Evolutionary conservation across 2,329 filamentous ascomycete genomes (phyloP), one percentile per base, ranked within the genome.

Genomic region (Cordyceps cicadae): DNA sequence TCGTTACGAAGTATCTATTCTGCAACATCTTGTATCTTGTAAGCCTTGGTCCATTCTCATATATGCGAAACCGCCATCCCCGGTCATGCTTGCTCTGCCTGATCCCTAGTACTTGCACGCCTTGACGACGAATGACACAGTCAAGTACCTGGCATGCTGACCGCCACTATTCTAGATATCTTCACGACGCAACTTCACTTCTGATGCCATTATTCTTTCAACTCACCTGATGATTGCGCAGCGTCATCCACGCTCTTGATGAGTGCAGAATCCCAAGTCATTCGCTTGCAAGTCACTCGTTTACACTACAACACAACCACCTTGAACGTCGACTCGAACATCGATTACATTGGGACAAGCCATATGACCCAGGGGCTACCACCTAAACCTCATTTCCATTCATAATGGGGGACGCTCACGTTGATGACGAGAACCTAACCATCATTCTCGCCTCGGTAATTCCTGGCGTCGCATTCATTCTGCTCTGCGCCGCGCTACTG

Each of bases 381-480:
- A 15, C 14, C 39, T 46, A 54, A 49, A 32, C 24, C 49, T 19
- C 41, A 37, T 14, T 17, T n/a, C 6, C 46, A n/a, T 46, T 59
- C 49, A 62, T n/a, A n/a, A 62, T 62, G 54, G 49, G 29, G 9
- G 54, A 54, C 37, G 21, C 21, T 46, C 37, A 53, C 45, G 34
- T 54, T 21, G 26, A 29, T 5, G 26, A 24, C 32, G 34, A 39
- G 41, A 49, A 9, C 21, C 71, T 81, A 32, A 75, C 80, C 63
- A 80, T 85, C 64, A 74, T 77, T 54, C 74, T 85, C 43, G 79
- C 80, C 67, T 79, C 77, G 11, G 77, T 77, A n/a, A 75, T 81
- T 50, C 73, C 81, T 2, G 77, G 73, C 11, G 65, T 79, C 34
- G 64, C 75, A 17, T 68, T 79, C 53, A 66, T 73, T 59, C 57